phyloP scores from a whole-genome alignment of 2,329 filamentous ascomycete species.

The Stylonectria norvegica region DNA sequence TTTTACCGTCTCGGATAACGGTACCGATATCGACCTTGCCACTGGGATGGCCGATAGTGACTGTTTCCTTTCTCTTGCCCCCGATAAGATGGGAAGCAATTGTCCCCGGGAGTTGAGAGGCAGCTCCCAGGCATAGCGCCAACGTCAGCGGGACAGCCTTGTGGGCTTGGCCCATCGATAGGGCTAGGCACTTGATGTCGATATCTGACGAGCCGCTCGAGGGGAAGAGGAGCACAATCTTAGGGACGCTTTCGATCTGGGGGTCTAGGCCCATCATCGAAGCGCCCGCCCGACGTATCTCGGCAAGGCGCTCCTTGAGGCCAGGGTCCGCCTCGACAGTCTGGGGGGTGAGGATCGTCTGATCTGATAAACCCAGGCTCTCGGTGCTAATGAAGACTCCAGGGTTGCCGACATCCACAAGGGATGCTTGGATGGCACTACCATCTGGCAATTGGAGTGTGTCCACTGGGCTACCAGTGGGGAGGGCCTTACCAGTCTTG shows the following conservation, averaged over 20 bases:
- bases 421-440: slow-evolving; percentile 46
- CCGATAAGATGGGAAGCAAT: slow-evolving; percentile 35
- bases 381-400: slow-evolving; percentile 57
- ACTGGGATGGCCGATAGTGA: slow-evolving; percentile 46
- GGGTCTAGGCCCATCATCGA: slow-evolving; percentile 59
- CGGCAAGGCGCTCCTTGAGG: slow-evolving; percentile 48
- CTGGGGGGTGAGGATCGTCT: slow-evolving; percentile 50
- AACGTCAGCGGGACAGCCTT: slow-evolving; percentile 55
- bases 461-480: slow-evolving; percentile 54
- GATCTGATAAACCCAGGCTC: slow-evolving; percentile 46
- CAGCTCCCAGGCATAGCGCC: slow-evolving; percentile 49
- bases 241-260: slow-evolving; percentile 51
- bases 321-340: slow-evolving; percentile 45
- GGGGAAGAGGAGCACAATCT: slow-evolving; percentile 52
- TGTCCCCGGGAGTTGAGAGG: slow-evolving; percentile 44
- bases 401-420: slow-evolving; percentile 63
- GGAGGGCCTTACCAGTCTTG: slow-evolving; percentile 52
- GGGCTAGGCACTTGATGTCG: slow-evolving; percentile 44
- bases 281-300: slow-evolving; percentile 55
- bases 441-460: slow-evolving; percentile 37
- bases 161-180: slow-evolving; percentile 56
- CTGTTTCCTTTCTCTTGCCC: slow-evolving; percentile 18
- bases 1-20: slow-evolving; percentile 35
- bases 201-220: slow-evolving; percentile 26
- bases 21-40: slow-evolving; percentile 46